phyloP scores from a whole-genome alignment of 768 basidiomycete genomes.

The Paxillus ammoniavirescens region DNA sequence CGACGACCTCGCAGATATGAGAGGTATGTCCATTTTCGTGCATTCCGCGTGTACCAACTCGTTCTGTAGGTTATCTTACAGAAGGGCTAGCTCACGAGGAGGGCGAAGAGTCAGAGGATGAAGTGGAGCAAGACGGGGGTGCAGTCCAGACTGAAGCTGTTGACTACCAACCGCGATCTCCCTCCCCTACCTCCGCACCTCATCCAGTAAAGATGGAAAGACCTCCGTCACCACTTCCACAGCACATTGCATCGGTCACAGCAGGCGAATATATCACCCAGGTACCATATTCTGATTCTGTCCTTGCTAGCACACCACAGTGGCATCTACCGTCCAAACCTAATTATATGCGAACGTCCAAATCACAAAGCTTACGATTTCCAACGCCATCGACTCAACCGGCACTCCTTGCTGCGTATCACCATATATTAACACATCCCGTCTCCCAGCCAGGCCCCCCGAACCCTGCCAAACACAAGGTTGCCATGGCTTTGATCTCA shows the following conservation, averaged over 20 bases:
- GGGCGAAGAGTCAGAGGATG: slow-evolving; percentile 30
- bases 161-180: slow-evolving; percentile 20
- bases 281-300: slow-evolving; percentile 73
- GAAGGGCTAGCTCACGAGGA: slow-evolving; percentile 52
- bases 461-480: slow-evolving; percentile 67
- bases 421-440: slow-evolving; percentile 74
- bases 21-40: slow-evolving; percentile 46
- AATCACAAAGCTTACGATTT: slow-evolving; percentile 27
- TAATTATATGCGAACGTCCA: slow-evolving; percentile 23
- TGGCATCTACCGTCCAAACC: slow-evolving; percentile 63
- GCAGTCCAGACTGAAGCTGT: slow-evolving; percentile 10
- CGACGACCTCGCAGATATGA: slow-evolving; percentile 73
- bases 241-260: slow-evolving; percentile 37
- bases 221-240: slow-evolving; percentile 42
- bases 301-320: slow-evolving; percentile 60
- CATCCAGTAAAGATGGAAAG: slow-evolving; percentile 30
- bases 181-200: slow-evolving; percentile 40
- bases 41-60: slow-evolving; percentile 2
- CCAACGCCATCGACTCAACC: slow-evolving; percentile 60
- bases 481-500: slow-evolving; percentile 68
- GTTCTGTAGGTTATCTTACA: slow-evolving; percentile 53
- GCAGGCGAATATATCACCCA: slow-evolving; percentile 70
- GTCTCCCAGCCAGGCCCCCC: slow-evolving; percentile 47
- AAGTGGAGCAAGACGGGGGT: slow-evolving; percentile 15
- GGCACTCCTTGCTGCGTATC: slow-evolving; percentile 67